phyloP scores from a whole-genome alignment of 2,329 filamentous ascomycete genomes.

The Arthrocladium fulminans region DNA sequence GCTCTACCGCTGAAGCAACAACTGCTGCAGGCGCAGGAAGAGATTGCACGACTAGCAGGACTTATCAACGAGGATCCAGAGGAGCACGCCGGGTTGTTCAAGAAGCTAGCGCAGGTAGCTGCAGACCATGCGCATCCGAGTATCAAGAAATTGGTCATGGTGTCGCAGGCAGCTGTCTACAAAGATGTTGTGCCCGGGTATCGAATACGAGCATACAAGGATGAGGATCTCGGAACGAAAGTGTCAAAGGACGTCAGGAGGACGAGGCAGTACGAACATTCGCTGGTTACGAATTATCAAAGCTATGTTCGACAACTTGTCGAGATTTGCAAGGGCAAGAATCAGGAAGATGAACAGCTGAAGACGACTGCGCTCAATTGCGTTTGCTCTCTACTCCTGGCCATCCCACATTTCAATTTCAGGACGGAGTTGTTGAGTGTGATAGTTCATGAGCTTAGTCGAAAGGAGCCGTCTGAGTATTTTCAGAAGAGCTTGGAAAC shows the following conservation, averaged over 20 bases:
- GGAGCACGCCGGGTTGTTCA: conserved; percentile 73
- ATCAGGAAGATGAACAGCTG: conserved; percentile 36
- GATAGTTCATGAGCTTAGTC: conserved; percentile 72
- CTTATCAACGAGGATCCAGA: conserved; percentile 87
- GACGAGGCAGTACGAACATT: conserved; percentile 76
- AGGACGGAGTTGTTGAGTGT: conserved; percentile 80
- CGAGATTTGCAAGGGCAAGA: conserved; percentile 53
- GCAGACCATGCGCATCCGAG: conserved; percentile 54
- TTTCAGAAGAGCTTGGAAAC: conserved; percentile 70
- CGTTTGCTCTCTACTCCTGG: conserved; percentile 67
- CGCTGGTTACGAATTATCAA: conserved; percentile 76
- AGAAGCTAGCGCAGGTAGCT: conserved; percentile 62
- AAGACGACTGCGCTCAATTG: conserved; percentile 74
- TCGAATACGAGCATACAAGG: conserved; percentile 71
- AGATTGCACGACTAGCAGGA: conserved; percentile 72
- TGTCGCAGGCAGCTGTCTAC: conserved; percentile 81
- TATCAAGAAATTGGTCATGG: conserved; percentile 77
- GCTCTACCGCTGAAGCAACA: conserved; percentile 67
- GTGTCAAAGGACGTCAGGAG: conserved; percentile 85
- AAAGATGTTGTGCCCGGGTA: conserved; percentile 96
- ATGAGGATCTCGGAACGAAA: conserved; percentile 67
- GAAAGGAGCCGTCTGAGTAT: conserved; percentile 60
- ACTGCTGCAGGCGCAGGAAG: conserved; percentile 80
- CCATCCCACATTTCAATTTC: conserved; percentile 96
- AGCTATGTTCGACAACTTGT: conserved; percentile 69